These are phyloP conservation scores for Aspergillus saccharolyticus DNA, from an alignment of 495 filamentous ascomycete genomes.

Conservation along the genomic window DNA sequence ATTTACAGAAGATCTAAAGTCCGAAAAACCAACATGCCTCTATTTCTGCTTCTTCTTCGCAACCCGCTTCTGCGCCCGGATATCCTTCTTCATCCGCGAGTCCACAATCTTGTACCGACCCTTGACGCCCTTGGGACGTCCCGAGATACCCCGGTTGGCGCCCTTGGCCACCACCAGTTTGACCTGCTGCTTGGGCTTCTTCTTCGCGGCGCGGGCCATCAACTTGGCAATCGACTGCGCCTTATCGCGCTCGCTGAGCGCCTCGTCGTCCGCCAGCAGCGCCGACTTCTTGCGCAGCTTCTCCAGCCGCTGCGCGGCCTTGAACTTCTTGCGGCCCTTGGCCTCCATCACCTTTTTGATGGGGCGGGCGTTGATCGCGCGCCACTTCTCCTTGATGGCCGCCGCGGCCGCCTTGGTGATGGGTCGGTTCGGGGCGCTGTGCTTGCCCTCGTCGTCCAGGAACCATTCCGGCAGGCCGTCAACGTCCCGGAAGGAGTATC, in stretches of 20 bases:
- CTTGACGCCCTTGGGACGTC: constrained; percentile 83
- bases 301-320: constrained; percentile 83
- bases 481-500: constrained; percentile 80
- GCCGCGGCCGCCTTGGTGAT: constrained; percentile 82
- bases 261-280: constrained; percentile 78
- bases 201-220: constrained; percentile 75
- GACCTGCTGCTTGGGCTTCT: constrained; percentile 76
- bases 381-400: constrained; percentile 93
- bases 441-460: constrained; percentile 81
- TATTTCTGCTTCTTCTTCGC: constrained; percentile 57
- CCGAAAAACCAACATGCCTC: neutral
- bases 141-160: constrained; percentile 73
- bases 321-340: constrained; percentile 92
- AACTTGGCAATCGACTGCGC: constrained; percentile 75
- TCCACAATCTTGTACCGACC: constrained; percentile 99
- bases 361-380: constrained; percentile 89
- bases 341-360: constrained; percentile 99
- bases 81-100: constrained; percentile 95
- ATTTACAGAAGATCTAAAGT: neutral
- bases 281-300: constrained; percentile 94
- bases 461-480: constrained; percentile 99
- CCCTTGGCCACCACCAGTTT: constrained; percentile 89
- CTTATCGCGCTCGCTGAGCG: constrained; percentile 92
- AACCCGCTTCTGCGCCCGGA: constrained; percentile 80
- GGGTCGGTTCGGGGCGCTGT: constrained; percentile 78